Conservation (phyloP, 2,329 filamentous ascomycete species). For the Alternaria rosae region DNA sequence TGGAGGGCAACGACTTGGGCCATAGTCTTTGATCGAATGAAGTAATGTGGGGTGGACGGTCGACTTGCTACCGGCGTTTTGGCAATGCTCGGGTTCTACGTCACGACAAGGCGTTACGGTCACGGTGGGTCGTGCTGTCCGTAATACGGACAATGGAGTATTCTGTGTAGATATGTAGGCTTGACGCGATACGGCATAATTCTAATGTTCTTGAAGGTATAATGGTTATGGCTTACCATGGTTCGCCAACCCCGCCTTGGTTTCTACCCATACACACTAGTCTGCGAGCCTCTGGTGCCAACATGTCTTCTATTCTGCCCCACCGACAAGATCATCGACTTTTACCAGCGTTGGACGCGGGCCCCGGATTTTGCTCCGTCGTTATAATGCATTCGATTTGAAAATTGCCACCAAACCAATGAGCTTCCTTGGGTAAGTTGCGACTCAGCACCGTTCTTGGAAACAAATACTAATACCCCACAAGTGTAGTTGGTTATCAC, state of each 20-base stretch:
- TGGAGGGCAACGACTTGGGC: constrained; percentile 40
- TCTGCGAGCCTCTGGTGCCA: neutral
- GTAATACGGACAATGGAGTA: neutral
- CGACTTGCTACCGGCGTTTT: neutral
- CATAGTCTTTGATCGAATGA: constrained; percentile 13
- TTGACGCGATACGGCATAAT: constrained; percentile 14
- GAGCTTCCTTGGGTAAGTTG: neutral
- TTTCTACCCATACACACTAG: constrained; percentile 1
- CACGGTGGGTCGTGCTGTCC: neutral
- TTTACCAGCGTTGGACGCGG: too few relatives aligned
- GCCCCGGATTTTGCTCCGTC: too few relatives aligned
- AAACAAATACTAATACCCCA: neutral
- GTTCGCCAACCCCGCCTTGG: neutral
- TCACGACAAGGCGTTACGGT: constrained; percentile 6
- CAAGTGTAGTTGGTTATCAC: constrained; percentile 48
- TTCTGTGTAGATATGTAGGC: constrained; percentile 14
- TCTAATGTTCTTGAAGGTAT: constrained; percentile 7
- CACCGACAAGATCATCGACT: neutral
- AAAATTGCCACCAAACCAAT: constrained; percentile 12
- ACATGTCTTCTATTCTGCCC: neutral
- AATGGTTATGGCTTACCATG: neutral
- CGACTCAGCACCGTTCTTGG: neutral
- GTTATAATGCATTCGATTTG: neutral
- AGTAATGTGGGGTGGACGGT: neutral
- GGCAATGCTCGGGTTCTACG: constrained; percentile 7